Conservation (phyloP, 176 grass and related monocot species). For the Raddia distichophylla region DNA sequence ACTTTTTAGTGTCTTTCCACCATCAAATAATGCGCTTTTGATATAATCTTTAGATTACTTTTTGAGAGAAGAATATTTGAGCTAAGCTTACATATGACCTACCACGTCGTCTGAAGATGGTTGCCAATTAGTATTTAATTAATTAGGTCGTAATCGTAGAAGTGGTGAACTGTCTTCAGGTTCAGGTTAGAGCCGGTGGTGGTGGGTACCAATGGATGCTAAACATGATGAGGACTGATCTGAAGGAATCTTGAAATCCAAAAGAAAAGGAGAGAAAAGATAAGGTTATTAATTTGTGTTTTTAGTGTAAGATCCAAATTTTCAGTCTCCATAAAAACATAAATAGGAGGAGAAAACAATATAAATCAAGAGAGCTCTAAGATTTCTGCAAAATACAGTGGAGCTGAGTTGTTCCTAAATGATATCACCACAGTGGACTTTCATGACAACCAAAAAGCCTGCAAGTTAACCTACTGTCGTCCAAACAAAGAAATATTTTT, state of each 20-base stretch:
- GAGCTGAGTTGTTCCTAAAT: not conserved
- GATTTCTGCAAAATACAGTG: not conserved
- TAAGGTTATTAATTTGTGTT: not conserved
- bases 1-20: too few species aligned
- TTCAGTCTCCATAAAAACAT: not conserved
- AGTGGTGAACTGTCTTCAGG: not conserved
- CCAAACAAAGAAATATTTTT: not conserved
- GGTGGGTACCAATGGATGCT: not conserved
- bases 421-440: not conserved
- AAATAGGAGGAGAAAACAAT: not conserved
- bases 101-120: constrained; percentile 17
- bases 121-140: not conserved
- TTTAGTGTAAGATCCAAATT: not conserved
- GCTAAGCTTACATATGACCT: not conserved
- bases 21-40: not conserved
- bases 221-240: constrained; percentile 16
- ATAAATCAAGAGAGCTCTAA: not conserved
- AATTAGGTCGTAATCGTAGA: not conserved
- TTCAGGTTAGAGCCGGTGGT: constrained; percentile 19
- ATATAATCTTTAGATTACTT: not conserved
- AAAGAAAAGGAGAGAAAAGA: not conserved
- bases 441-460: not conserved
- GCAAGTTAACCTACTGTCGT: not conserved
- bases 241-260: constrained; percentile 20
- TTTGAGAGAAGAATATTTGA: not conserved